Evolutionary conservation across 2,329 filamentous ascomycete genomes (phyloP).

Genomic region (Sarocladium kiliense): DNA sequence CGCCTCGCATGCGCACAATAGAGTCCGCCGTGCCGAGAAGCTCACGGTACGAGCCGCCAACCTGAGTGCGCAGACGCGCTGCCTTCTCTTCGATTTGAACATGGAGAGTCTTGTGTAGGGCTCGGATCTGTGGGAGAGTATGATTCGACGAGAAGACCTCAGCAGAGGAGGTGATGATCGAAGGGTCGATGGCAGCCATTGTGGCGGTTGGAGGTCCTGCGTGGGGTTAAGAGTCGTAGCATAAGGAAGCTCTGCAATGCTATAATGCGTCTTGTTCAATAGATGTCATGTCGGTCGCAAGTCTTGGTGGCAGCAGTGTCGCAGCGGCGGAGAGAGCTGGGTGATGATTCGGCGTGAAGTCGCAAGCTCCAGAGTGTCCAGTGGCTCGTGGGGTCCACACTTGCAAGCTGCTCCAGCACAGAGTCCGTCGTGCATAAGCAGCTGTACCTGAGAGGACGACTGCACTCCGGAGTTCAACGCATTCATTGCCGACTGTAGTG

Average conservation of each 20-base stretch:
- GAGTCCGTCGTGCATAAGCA: no score
- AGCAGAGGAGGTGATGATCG: constrained; percentile 41
- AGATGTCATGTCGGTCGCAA: neutral
- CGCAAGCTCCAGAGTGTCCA: constrained; percentile 2
- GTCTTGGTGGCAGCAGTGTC: neutral
- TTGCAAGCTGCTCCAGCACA: no score
- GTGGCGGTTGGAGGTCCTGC: constrained; percentile 12
- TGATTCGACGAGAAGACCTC: constrained; percentile 51
- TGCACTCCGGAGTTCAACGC: no score
- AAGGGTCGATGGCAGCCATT: constrained; percentile 42
- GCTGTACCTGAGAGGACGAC: no score
- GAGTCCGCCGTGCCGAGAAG: constrained; percentile 87
- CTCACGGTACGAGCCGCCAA: constrained; percentile 72
- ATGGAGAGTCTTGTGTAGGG: constrained; percentile 56
- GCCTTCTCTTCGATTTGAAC: constrained; percentile 58
- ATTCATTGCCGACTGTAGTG: no score
- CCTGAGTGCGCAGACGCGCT: constrained; percentile 56
- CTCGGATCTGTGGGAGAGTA: constrained; percentile 59
- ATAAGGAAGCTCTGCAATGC: constrained; percentile 1
- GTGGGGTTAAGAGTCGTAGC: constrained; percentile 7
- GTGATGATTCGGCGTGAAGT: neutral
- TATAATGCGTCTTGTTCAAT: neutral
- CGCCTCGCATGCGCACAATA: constrained; percentile 82
- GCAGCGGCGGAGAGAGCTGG: neutral
- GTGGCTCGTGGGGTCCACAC: no score